These are phyloP conservation scores for Apiotrichum porosum DNA, from an alignment of 1,284 basidiomycete genomes.

Conservation along the genomic window DNA sequence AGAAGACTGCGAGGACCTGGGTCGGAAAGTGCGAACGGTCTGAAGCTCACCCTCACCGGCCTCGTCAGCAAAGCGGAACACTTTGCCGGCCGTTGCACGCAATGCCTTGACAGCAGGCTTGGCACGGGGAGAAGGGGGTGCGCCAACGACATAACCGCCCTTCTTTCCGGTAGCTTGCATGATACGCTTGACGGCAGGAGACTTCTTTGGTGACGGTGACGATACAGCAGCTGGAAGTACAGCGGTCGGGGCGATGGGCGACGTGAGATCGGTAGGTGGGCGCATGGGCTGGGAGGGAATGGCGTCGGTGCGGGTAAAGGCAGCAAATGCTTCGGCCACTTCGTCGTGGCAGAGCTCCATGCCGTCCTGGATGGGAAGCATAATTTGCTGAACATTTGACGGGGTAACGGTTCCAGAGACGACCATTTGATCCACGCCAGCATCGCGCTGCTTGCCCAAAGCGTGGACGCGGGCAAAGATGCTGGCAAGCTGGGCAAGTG, in stretches of 20 bases:
- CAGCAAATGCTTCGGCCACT: neutral
- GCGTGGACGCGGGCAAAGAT: conserved; percentile 50
- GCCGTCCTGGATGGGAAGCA: neutral
- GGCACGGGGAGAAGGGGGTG: conserved; percentile 3
- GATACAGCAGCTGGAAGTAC: neutral
- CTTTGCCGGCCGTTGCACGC: neutral
- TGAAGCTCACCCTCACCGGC: conserved; percentile 4
- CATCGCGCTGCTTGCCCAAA: neutral
- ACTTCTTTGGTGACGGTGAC: neutral
- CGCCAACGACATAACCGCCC: conserved; percentile 7
- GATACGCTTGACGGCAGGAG: conserved; percentile 11
- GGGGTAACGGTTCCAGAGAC: neutral
- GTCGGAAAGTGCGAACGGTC: conserved; percentile 3
- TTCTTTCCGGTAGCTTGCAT: conserved; percentile 4
- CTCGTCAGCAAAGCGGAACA: conserved; percentile 10
- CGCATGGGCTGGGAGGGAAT: neutral
- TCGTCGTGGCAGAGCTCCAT: conserved; percentile 1
- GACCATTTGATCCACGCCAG: no score
- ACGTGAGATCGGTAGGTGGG: neutral
- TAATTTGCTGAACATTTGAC: neutral
- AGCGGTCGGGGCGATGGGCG: neutral
- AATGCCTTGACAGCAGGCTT: neutral
- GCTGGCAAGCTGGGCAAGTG: conserved; percentile 52
- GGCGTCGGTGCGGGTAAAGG: neutral
- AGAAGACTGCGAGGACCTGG: conserved; percentile 2